These are phyloP conservation scores for Trichoderma aggressivum DNA, from an alignment of 2,329 filamentous ascomycete genomes.

Conservation along the genomic window DNA sequence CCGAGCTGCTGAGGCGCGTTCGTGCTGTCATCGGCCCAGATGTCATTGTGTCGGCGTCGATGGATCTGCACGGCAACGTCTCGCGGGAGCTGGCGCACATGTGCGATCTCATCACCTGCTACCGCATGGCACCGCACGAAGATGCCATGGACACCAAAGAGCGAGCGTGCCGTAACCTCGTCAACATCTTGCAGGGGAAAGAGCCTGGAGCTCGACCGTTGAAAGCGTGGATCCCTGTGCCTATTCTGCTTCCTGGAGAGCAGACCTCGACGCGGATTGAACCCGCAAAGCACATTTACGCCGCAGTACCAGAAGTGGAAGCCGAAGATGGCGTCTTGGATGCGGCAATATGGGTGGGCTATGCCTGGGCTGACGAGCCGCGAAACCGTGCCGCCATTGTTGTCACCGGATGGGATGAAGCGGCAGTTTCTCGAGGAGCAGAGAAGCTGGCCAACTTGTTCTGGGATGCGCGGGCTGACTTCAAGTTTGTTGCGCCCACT, in stretches of 20 bases:
- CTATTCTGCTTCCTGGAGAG: slow-evolving; percentile 51
- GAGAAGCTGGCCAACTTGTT: slow-evolving; percentile 45
- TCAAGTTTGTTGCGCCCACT: slow-evolving; percentile 51
- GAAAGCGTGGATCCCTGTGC: slow-evolving; percentile 52
- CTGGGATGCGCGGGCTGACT: slow-evolving; percentile 45
- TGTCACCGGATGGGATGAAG: slow-evolving; percentile 49
- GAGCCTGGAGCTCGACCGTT: slow-evolving; percentile 36
- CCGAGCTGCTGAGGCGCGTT: slow-evolving; percentile 45
- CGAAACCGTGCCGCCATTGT: slow-evolving; percentile 49
- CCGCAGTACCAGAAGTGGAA: slow-evolving; percentile 43
- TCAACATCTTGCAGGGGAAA: slow-evolving; percentile 35
- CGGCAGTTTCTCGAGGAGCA: slow-evolving; percentile 37
- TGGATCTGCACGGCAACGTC: slow-evolving; percentile 56
- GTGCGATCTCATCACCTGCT: slow-evolving; percentile 52
- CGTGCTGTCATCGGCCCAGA: slow-evolving; percentile 43
- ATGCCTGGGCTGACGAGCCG: slow-evolving; percentile 54
- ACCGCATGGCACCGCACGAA: slow-evolving; percentile 50
- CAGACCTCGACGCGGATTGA: slow-evolving; percentile 53
- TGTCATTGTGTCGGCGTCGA: slow-evolving; percentile 50
- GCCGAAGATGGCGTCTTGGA: slow-evolving; percentile 42
- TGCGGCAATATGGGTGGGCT: slow-evolving; percentile 54
- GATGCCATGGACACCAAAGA: slow-evolving; percentile 49
- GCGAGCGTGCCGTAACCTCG: slow-evolving; percentile 48
- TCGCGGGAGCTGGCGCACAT: slow-evolving; percentile 46
- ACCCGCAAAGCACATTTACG: slow-evolving; percentile 50